These are phyloP conservation scores for Penicillium vulpinum DNA, from an alignment of 2,329 filamentous ascomycete species.

Conservation along the genomic window DNA sequence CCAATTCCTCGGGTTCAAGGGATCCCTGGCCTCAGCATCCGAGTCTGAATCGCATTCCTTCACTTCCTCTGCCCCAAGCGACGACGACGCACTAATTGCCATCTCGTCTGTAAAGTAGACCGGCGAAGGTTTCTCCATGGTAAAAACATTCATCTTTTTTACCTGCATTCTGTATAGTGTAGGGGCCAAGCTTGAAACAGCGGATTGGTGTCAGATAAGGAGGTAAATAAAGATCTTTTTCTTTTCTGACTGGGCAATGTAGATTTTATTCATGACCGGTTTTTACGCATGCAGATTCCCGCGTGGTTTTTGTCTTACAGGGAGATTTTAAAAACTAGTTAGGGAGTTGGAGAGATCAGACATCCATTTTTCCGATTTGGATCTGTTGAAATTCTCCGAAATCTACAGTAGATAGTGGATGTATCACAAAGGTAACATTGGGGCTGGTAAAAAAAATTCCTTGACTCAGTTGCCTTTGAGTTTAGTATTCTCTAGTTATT, in stretches of 20 bases:
- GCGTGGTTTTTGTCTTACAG: constrained; percentile 18
- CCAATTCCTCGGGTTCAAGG: constrained; percentile 32
- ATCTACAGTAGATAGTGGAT: not conserved
- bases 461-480: not conserved
- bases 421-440: constrained; percentile 2
- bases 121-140: constrained; percentile 16
- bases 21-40: constrained; percentile 13
- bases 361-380: not conserved
- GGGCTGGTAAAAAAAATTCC: not conserved
- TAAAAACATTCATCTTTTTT: not conserved
- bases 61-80: constrained; percentile 3
- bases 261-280: constrained; percentile 18
- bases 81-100: constrained; percentile 10
- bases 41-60: constrained; percentile 1
- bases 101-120: constrained; percentile 10
- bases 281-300: constrained; percentile 12
- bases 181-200: not conserved
- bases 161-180: not conserved
- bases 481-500: no score
- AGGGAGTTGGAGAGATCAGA: not conserved
- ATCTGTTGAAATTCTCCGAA: not conserved
- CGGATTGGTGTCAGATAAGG: not conserved
- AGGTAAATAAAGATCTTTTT: not conserved
- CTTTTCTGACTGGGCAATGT: not conserved
- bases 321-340: not conserved